A percentile compares a stretch with the other conserved stretches of the same genome.
phyloP scores from a whole-genome alignment of 1,284 basidiomycete genomes.

The Trichosporon ovoides region DNA sequence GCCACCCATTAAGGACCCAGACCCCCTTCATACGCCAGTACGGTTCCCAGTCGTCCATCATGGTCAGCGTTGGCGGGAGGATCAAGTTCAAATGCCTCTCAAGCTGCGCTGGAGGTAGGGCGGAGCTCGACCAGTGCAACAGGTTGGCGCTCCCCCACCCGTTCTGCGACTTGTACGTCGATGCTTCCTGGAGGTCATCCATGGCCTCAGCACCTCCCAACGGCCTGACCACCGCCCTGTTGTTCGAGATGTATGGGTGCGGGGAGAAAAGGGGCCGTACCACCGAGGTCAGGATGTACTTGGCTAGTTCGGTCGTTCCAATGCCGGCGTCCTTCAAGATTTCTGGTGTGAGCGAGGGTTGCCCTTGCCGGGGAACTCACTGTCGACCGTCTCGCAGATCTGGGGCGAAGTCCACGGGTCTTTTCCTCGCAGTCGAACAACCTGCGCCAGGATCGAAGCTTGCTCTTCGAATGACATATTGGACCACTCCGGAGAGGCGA shows the following conservation, averaged over 20 bases:
- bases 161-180: conserved; percentile 29
- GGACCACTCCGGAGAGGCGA: conserved; percentile 19
- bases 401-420: conserved; percentile 30
- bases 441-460: conserved; percentile 18
- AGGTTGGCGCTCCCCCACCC: conserved; percentile 37
- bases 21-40: conserved; percentile 37
- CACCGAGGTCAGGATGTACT: conserved; percentile 21
- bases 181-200: conserved; percentile 34
- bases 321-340: conserved; percentile 3
- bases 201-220: conserved; percentile 48
- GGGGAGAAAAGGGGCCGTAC: conserved; percentile 30
- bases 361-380: conserved; percentile 17
- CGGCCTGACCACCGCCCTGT: conserved; percentile 16
- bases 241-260: conserved; percentile 26
- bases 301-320: conserved; percentile 11
- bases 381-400: conserved; percentile 22
- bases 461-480: conserved; percentile 26
- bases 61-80: conserved; percentile 43
- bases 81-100: conserved; percentile 37
- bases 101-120: conserved; percentile 6
- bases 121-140: conserved; percentile 14
- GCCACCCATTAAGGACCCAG: conserved; percentile 31
- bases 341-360: background rate
- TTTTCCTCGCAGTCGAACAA: conserved; percentile 28
- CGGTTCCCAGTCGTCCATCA: conserved; percentile 49